Evolutionary conservation across 176 grass and related monocot species (phyloP), one percentile per base, ranked within the genome.

Genomic region (Rhipidocladum racemiflorum): DNA sequence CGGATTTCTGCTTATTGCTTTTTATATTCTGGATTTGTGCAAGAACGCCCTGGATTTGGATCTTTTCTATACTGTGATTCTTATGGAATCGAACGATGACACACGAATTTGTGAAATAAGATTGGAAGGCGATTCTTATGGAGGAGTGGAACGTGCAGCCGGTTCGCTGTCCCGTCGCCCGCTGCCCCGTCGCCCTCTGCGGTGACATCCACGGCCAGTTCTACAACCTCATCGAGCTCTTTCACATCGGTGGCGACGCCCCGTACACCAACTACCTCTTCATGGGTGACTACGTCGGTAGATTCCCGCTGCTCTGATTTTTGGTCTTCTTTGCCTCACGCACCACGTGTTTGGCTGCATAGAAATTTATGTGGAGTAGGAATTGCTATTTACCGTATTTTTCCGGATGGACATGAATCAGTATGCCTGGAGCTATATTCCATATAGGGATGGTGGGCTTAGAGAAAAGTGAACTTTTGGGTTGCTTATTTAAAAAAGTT

Each of bases 121-220:
- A n/a, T n/a, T n/a, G n/a, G 32, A 91, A 87, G 89, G 89, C 89
- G 84, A 89, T 91, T 73, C 81, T 94, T 57, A 92, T 92, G 76
- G 87, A 95, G 84, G 90, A 90, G n/a, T 90, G 89, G 81, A 91
- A 92, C 85, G 89, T 95, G 77, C 92, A 95, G 84, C 87, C 87
- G 4, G 89, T 95, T n/a, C n/a, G n/a, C n/a, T n/a, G n/a, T n/a
- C n/a, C n/a, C n/a, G n/a, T n/a, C n/a, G n/a, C n/a, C 28, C 90
- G 90, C 43, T 90, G 80, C 75, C 87, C 90, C n/a, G 90, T 92
- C 76, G 84, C 90, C 45, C 68, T 92, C 57, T 95, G 90, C 83
- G 90, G 92, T 61, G 90, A 88, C 80, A 95, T 95, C 84, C 90
- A 92, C 55, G 92, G 92, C 45, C 85, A 87, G 84, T 95, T 95